phyloP scores from a whole-genome alignment of 176 grass and related monocot genomes.

The Oryza brachyantha region DNA sequence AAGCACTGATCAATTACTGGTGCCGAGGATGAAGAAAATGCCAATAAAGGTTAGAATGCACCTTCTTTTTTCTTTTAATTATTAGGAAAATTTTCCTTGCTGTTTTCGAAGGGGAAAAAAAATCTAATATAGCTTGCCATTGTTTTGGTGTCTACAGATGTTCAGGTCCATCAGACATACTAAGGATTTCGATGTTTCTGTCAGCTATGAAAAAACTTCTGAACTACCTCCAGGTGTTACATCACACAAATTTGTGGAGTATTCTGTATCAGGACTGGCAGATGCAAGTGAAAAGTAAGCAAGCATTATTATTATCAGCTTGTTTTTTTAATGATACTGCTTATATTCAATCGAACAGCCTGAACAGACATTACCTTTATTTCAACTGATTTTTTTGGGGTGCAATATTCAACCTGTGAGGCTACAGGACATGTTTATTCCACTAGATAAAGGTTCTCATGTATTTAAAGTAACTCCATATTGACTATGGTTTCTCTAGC shows the following conservation, averaged over 20 bases:
- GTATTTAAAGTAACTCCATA: not conserved
- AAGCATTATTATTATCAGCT: slow-evolving; percentile 1
- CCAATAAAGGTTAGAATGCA: slow-evolving; percentile 65
- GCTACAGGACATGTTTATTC: slow-evolving; percentile 4
- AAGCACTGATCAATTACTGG: slow-evolving; percentile 61
- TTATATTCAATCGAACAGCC: not conserved
- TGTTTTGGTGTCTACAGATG: slow-evolving; percentile 54
- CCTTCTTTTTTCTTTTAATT: not conserved
- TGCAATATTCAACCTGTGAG: not conserved
- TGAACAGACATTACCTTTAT: not conserved
- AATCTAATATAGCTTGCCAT: slow-evolving; percentile 1
- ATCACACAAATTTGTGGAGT: slow-evolving; percentile 66
- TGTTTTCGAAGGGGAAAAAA: not conserved
- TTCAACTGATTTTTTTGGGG: not conserved
- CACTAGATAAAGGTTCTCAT: not conserved
- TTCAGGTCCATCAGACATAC: slow-evolving; percentile 88
- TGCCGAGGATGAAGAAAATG: slow-evolving; percentile 98
- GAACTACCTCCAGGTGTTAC: slow-evolving; percentile 83
- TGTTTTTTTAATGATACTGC: not conserved
- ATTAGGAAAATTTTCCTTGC: not conserved
- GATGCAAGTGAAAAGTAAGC: slow-evolving; percentile 81
- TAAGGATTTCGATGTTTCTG: slow-evolving; percentile 87
- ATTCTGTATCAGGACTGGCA: slow-evolving; percentile 77
- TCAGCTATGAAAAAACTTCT: slow-evolving; percentile 71
- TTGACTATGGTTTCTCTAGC: not conserved